These are phyloP conservation scores for Nidularia sp. DNA, from an alignment of 768 basidiomycete species.

Conservation along the genomic window DNA sequence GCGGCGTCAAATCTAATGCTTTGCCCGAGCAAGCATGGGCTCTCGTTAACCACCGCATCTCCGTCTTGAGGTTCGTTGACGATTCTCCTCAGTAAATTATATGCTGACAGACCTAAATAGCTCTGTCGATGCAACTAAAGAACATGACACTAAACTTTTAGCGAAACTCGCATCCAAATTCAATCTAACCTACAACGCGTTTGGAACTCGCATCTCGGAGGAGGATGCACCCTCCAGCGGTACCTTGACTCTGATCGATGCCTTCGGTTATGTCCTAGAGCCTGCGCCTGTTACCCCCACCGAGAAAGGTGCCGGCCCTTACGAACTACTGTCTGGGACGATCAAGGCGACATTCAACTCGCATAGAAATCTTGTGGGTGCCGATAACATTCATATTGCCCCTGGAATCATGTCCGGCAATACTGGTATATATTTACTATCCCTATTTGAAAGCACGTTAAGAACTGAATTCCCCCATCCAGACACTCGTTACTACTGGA, in stretches of 20 bases:
- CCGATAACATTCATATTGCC: constrained; percentile 36
- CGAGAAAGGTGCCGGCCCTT: constrained; percentile 38
- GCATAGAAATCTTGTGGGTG: constrained; percentile 30
- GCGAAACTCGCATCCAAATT: constrained; percentile 41
- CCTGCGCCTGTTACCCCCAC: constrained; percentile 65
- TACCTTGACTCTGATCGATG: constrained; percentile 43
- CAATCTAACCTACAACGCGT: constrained; percentile 58
- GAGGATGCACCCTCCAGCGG: constrained; percentile 33
- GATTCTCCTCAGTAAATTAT: not conserved
- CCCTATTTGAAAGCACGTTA: constrained; percentile 1
- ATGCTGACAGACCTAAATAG: constrained; percentile 12
- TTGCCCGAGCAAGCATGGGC: constrained; percentile 72
- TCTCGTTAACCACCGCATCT: constrained; percentile 70
- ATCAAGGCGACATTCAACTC: constrained; percentile 59
- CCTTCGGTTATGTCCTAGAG: constrained; percentile 47
- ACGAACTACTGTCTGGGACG: constrained; percentile 53
- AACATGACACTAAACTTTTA: constrained; percentile 41
- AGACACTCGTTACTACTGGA: constrained; percentile 63
- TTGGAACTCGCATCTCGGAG: constrained; percentile 38
- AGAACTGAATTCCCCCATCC: constrained; percentile 12
- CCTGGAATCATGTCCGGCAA: constrained; percentile 60
- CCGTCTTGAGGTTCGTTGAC: constrained; percentile 45
- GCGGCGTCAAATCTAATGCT: constrained; percentile 73
- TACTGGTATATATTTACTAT: constrained; percentile 33
- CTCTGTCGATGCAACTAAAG: constrained; percentile 40